Evolutionary conservation across 495 filamentous ascomycete genomes (phyloP), one percentile per base, ranked within the genome.

Genomic region (Pseudevernia furfuracea): DNA sequence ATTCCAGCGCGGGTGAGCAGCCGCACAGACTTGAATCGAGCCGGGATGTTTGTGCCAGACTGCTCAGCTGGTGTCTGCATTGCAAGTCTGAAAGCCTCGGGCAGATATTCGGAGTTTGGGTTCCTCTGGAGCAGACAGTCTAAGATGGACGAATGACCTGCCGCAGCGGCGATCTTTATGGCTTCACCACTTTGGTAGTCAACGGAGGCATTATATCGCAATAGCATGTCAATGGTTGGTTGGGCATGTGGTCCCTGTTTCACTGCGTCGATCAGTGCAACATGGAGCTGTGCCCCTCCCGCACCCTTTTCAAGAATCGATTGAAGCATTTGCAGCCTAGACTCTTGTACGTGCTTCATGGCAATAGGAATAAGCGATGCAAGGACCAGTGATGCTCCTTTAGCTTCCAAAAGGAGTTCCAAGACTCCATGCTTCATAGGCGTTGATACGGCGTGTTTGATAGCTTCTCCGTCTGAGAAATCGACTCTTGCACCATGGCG

Each of bases 211-310:
- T 53, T 37, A 38, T 68, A 34, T 43, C 59, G 25, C 36, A 68
- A 32, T 25, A 68, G 30, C 11, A 68, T 32, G 15, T 65, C 66
- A 25, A 68, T 61, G 23, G 66, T 68, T 21, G 46, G 57, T 25
- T 68, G 62, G 30, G 48, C 53, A 10, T 28, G 3, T n/a, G 53
- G 39, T 14, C 62, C 62, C 17, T 68, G 49, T 12, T 36, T 30
- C 25, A 68, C 66, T 41, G 62, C 66, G 12, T 46, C 59, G 38
- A 68, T 43, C 3, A 68, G 66, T 23, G 66, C 66, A 30, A 41
- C n/a, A 65, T 68, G 46, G 34, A 65, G 25, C 19, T 68, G 30
- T n/a, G 37, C 21, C 32, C 44, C 66, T 4, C 25, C 36, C 25
- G 49, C 58, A 44, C 62, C 28, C 4, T 65, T 68, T 25, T 58